phyloP scores from a whole-genome alignment of 1,284 basidiomycete species.

The Heliocybe sulcata region DNA sequence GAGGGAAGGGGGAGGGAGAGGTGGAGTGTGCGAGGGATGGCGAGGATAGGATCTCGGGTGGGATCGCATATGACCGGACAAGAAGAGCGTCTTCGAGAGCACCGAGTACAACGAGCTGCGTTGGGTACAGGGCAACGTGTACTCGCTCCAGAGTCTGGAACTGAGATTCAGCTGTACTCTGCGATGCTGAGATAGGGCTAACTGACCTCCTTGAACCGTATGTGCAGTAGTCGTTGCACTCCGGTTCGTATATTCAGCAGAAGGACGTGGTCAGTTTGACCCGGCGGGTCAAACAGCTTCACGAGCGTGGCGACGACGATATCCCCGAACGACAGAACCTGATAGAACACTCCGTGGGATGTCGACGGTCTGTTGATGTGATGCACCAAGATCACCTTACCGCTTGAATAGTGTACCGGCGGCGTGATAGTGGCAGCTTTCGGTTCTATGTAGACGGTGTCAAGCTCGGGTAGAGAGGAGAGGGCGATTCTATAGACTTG shows the following conservation, averaged over 20 bases:
- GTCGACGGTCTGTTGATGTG: slow-evolving; percentile 1
- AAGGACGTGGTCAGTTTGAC: slow-evolving; percentile 27
- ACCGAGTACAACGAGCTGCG: slow-evolving; percentile 3
- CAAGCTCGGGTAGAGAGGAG: background rate
- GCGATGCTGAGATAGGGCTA: slow-evolving; percentile 5
- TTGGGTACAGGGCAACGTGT: background rate
- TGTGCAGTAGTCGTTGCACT: slow-evolving; percentile 21
- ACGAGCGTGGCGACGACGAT: slow-evolving; percentile 13
- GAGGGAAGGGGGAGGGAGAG: no score
- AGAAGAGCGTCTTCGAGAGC: slow-evolving; percentile 1
- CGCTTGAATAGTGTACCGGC: background rate
- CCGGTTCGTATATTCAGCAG: slow-evolving; percentile 25
- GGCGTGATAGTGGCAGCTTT: background rate
- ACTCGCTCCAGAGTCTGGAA: slow-evolving; percentile 13
- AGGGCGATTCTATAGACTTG: background rate
- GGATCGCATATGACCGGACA: no score
- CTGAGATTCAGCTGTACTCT: background rate
- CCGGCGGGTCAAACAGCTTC: slow-evolving; percentile 12
- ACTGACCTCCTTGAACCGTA: slow-evolving; percentile 23
- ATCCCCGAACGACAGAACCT: slow-evolving; percentile 25
- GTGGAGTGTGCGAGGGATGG: no score
- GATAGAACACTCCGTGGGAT: slow-evolving; percentile 15
- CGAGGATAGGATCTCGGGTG: no score
- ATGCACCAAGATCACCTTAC: background rate
- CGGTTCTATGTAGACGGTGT: background rate